Conservation (phyloP, 1,284 basidiomycete genomes). For the Chiua sp. region DNA sequence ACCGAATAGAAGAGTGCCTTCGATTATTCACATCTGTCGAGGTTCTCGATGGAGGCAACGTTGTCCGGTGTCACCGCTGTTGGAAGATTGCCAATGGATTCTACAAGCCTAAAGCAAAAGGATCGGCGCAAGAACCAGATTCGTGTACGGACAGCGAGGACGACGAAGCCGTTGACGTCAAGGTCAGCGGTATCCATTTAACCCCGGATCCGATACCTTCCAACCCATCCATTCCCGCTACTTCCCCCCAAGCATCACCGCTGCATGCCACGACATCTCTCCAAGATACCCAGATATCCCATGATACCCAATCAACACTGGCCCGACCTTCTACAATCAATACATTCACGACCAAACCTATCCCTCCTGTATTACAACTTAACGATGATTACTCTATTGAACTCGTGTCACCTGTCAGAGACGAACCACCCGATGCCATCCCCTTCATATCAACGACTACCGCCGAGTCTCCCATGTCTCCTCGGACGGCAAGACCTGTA, state of each 20-base stretch:
- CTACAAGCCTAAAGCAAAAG: conserved; percentile 44
- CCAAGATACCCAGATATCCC: conserved; percentile 28
- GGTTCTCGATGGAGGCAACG: conserved; percentile 91
- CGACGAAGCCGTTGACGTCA: conserved; percentile 18
- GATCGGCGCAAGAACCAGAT: conserved; percentile 39
- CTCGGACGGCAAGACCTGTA: conserved; percentile 23
- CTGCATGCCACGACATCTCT: conserved; percentile 21
- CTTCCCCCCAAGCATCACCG: conserved; percentile 12
- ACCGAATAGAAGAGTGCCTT: conserved; percentile 67
- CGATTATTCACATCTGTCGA: conserved; percentile 91
- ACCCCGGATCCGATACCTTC: conserved; percentile 1
- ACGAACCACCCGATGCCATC: conserved; percentile 40
- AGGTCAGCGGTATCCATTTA: neutral
- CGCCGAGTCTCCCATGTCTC: conserved; percentile 45
- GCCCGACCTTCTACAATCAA: conserved; percentile 31
- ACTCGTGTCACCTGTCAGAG: conserved; percentile 14
- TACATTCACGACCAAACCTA: conserved; percentile 30
- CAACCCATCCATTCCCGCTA: neutral
- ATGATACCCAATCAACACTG: conserved; percentile 31
- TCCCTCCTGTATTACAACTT: conserved; percentile 37
- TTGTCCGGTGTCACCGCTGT: conserved; percentile 91
- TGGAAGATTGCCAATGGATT: conserved; percentile 86
- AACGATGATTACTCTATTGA: conserved; percentile 29
- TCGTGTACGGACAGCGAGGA: conserved; percentile 38
- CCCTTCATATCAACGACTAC: conserved; percentile 59